phyloP scores from a whole-genome alignment of 177 flowering plant species.

The Telopea speciosissima region DNA sequence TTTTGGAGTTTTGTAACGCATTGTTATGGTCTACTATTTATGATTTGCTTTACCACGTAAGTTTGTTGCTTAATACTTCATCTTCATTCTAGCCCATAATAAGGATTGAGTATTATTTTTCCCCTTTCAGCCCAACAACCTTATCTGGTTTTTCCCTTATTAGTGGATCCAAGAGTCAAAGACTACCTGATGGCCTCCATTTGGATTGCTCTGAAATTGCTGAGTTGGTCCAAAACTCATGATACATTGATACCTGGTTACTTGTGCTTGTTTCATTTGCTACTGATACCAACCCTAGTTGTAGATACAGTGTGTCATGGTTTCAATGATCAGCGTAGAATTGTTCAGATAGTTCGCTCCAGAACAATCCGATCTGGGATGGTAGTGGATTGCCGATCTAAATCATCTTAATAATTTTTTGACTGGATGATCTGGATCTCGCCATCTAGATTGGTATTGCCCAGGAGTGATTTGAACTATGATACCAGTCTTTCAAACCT shows the following conservation, averaged over 20 bases:
- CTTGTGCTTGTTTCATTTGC: background rate
- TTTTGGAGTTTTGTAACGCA: slow-evolving; percentile 1
- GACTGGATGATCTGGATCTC: too few relatives aligned
- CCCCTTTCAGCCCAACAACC: background rate
- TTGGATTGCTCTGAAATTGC: background rate
- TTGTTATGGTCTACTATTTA: background rate
- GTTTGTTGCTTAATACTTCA: background rate
- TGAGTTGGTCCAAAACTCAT: background rate
- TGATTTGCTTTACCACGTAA: background rate
- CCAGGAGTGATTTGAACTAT: too few relatives aligned
- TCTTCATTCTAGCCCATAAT: background rate
- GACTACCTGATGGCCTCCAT: background rate
- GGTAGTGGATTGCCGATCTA: too few relatives aligned
- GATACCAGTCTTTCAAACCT: too few relatives aligned
- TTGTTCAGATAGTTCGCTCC: too few relatives aligned
- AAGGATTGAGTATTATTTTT: background rate
- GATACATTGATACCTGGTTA: background rate
- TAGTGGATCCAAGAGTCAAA: background rate
- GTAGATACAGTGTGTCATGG: background rate
- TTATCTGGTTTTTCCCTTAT: background rate
- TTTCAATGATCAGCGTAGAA: too few relatives aligned
- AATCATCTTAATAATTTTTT: too few relatives aligned
- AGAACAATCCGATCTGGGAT: too few relatives aligned
- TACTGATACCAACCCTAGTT: background rate
- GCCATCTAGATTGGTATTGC: too few relatives aligned